A percentile compares a stretch with the other conserved stretches of the same genome.
phyloP scores from a whole-genome alignment of 2,329 filamentous ascomycete genomes.

The Camillea tinctor region DNA sequence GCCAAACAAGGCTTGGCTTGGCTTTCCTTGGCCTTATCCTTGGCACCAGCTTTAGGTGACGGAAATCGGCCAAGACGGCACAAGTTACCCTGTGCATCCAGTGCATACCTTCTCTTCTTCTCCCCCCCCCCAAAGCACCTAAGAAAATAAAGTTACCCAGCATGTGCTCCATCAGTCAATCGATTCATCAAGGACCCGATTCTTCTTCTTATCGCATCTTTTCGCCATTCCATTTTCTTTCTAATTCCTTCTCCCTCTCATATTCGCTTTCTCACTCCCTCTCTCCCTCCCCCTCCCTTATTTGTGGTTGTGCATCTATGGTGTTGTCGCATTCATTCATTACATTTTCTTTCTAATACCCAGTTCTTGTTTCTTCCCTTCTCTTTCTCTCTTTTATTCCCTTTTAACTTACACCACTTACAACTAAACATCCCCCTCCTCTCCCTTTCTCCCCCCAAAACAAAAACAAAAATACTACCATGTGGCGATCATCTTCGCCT shows the following conservation, averaged over 20 bases:
- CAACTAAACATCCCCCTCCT: background rate
- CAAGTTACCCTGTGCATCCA: background rate
- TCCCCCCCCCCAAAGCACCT: too few relatives aligned
- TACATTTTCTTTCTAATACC: conserved; percentile 1
- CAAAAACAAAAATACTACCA: background rate
- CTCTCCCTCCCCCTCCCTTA: too few relatives aligned
- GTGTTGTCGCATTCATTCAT: too few relatives aligned
- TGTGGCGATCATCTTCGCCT: conserved; percentile 10
- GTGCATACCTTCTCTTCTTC: too few relatives aligned
- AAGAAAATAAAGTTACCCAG: too few relatives aligned
- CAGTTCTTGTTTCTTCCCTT: too few relatives aligned
- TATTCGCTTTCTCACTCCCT: background rate
- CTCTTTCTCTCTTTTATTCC: conserved; percentile 2
- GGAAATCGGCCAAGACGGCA: background rate
- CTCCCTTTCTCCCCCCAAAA: background rate
- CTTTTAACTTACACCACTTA: too few relatives aligned
- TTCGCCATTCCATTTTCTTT: conserved; percentile 1
- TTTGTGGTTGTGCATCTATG: too few relatives aligned
- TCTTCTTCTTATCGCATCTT: conserved; percentile 1
- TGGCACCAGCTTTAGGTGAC: background rate
- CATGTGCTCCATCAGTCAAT: too few relatives aligned
- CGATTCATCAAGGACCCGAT: background rate
- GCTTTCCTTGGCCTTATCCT: background rate
- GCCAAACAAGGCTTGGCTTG: background rate
- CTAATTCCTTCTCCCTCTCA: background rate